Percentiles rank a stretch among this genome's conserved stretches.
Evolutionary conservation across 495 filamentous ascomycete genomes (phyloP).

Genomic region (Penicillium steckii): DNA sequence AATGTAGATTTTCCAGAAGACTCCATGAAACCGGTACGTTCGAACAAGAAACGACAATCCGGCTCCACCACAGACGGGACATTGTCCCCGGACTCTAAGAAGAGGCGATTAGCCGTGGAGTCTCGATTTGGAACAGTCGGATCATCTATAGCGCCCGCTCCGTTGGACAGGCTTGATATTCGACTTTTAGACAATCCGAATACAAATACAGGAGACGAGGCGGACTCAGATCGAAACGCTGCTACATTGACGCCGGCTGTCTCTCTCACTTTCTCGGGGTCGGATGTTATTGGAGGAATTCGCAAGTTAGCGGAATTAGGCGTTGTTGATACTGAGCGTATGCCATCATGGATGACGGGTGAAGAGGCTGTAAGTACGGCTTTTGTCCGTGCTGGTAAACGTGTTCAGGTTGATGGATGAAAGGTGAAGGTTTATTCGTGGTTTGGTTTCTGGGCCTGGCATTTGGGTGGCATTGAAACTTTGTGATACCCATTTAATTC

Average conservation of each 20-base stretch:
- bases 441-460: too few species aligned
- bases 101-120: constrained; percentile 55
- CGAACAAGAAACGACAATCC: constrained; percentile 3
- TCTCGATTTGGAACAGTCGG: constrained; percentile 46
- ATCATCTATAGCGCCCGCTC: constrained; percentile 24
- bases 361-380: constrained; percentile 77
- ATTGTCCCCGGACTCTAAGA: constrained; percentile 60
- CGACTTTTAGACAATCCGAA: constrained; percentile 30
- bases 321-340: constrained; percentile 67
- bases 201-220: constrained; percentile 18
- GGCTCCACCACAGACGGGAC: neutral
- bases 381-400: constrained; percentile 61
- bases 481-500: neutral
- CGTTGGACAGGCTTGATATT: constrained; percentile 33
- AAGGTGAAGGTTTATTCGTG: too few species aligned
- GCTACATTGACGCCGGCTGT: constrained; percentile 32
- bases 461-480: too few species aligned
- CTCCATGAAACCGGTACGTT: constrained; percentile 24
- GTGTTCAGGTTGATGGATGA: constrained; percentile 25
- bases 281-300: constrained; percentile 79
- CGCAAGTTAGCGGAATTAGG: constrained; percentile 72
- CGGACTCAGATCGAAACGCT: constrained; percentile 10
- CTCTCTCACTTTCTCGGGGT: constrained; percentile 65
- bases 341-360: constrained; percentile 91
- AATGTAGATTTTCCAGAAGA: constrained; percentile 21